These are phyloP conservation scores for Monascus ruber DNA, from an alignment of 2,329 filamentous ascomycete species.

Conservation along the genomic window DNA sequence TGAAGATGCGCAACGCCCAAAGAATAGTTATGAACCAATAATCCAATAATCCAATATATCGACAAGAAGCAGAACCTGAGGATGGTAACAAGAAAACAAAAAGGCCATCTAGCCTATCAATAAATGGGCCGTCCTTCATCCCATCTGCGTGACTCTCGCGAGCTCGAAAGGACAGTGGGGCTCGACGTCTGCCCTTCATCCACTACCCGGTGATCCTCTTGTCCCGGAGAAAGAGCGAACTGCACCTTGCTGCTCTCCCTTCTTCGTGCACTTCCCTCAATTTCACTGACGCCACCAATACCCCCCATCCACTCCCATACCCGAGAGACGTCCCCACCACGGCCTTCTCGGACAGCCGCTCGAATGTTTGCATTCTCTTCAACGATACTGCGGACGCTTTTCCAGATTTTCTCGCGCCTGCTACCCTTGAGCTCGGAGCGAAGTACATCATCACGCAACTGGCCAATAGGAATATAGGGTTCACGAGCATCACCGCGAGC, in stretches of 20 bases:
- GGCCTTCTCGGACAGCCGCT: conserved; percentile 55
- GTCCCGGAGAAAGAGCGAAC: conserved; percentile 14
- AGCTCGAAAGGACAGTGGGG: conserved; percentile 10
- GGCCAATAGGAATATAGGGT: conserved; percentile 72
- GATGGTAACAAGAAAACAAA: too few relatives aligned
- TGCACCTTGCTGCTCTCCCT: conserved; percentile 15
- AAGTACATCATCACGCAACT: conserved; percentile 83
- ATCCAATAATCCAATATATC: too few relatives aligned
- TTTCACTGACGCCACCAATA: conserved; percentile 36
- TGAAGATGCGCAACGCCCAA: too few relatives aligned
- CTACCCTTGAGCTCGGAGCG: conserved; percentile 65
- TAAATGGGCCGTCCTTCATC: conserved; percentile 34
- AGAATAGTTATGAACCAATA: too few relatives aligned
- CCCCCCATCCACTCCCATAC: conserved; percentile 61
- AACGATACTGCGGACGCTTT: conserved; percentile 68
- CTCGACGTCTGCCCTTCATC: conserved; percentile 6
- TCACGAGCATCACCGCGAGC: conserved; percentile 56
- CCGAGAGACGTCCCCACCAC: conserved; percentile 45
- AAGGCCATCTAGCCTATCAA: conserved; percentile 8
- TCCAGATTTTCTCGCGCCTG: conserved; percentile 73
- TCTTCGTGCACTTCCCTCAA: conserved; percentile 15
- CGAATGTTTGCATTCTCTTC: conserved; percentile 91
- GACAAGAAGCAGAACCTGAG: too few relatives aligned
- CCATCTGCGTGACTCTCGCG: conserved; percentile 24
- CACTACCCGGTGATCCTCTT: conserved; percentile 8